Evolutionary conservation across 1,284 basidiomycete genomes (phyloP).

Genomic region (Amylostereum chailletii): DNA sequence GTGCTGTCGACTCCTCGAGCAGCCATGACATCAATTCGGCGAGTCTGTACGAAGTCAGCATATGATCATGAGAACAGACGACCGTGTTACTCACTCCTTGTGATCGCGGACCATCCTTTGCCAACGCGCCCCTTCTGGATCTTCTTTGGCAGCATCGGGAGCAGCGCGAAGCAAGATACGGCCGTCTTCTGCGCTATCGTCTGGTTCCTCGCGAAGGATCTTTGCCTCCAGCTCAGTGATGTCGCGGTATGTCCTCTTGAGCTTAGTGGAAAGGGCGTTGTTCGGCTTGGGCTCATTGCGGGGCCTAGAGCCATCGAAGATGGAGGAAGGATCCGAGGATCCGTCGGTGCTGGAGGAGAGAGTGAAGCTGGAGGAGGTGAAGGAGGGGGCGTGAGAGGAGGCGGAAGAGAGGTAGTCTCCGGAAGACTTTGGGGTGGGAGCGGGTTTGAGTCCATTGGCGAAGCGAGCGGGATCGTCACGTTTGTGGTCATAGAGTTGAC

Average conservation of each 20-base stretch:
- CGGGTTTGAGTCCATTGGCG: conserved; percentile 46
- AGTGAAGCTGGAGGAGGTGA: conserved; percentile 66
- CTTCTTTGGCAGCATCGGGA: conserved; percentile 30
- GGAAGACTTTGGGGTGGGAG: conserved; percentile 49
- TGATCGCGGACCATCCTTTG: conserved; percentile 56
- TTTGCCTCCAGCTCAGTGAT: conserved; percentile 68
- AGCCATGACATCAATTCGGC: conserved; percentile 87
- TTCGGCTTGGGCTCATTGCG: conserved; percentile 35
- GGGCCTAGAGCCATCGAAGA: conserved; percentile 35
- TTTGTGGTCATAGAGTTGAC: conserved; percentile 75
- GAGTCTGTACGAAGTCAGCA: conserved; percentile 39
- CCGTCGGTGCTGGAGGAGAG: conserved; percentile 64
- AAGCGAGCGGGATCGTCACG: conserved; percentile 83
- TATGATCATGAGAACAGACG: conserved; percentile 4
- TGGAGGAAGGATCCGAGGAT: conserved; percentile 59
- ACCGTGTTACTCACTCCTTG: conserved; percentile 44
- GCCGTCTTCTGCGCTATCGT: conserved; percentile 39
- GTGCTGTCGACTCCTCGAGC: conserved; percentile 79
- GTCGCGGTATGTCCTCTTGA: conserved; percentile 74
- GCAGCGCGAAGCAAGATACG: conserved; percentile 46
- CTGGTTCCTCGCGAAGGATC: conserved; percentile 55
- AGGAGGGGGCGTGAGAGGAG: conserved; percentile 67
- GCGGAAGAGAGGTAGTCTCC: conserved; percentile 67
- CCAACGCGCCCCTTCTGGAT: conserved; percentile 61
- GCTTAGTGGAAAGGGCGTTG: conserved; percentile 63